Conservation (phyloP, 805 yeast species). For the Saccharomycopsis sp. region DNA sequence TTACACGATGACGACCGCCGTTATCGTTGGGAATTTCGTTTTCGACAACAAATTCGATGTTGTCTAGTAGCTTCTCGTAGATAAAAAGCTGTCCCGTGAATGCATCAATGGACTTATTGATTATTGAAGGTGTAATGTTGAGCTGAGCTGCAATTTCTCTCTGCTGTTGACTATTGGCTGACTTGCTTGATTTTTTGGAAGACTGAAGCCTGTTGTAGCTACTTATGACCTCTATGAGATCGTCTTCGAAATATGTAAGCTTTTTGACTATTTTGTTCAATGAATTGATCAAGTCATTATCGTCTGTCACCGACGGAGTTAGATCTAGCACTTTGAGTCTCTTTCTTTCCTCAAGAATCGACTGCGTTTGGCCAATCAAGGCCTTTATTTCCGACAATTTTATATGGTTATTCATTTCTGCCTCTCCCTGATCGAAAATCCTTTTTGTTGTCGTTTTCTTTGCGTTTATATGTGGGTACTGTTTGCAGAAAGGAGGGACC, state of each 20-base stretch:
- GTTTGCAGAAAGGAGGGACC: too few relatives aligned
- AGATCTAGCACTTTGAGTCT: conserved; percentile 6
- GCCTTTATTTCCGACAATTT: neutral
- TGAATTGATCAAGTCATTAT: conserved; percentile 9
- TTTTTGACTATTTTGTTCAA: conserved; percentile 11
- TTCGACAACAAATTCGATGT: conserved; percentile 17
- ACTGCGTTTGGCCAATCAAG: neutral
- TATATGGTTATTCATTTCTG: neutral
- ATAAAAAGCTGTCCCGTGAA: conserved; percentile 3
- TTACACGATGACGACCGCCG: neutral
- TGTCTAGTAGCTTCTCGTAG: conserved; percentile 14
- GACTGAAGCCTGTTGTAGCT: neutral
- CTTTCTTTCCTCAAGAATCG: conserved; percentile 18
- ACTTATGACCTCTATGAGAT: conserved; percentile 12
- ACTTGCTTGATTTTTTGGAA: neutral
- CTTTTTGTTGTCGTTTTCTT: neutral
- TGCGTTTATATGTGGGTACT: too few relatives aligned
- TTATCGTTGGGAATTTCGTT: conserved; percentile 5
- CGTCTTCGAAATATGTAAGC: conserved; percentile 16
- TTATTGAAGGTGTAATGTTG: neutral
- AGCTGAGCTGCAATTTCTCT: neutral
- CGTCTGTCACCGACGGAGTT: conserved; percentile 13
- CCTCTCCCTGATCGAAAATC: neutral
- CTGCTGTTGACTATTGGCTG: neutral
- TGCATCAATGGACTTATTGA: conserved; percentile 3